Percentiles rank a stretch among this genome's conserved stretches.
Evolutionary conservation across 805 yeast genomes (phyloP).

Genomic region (Blastobotrys terrestris): DNA sequence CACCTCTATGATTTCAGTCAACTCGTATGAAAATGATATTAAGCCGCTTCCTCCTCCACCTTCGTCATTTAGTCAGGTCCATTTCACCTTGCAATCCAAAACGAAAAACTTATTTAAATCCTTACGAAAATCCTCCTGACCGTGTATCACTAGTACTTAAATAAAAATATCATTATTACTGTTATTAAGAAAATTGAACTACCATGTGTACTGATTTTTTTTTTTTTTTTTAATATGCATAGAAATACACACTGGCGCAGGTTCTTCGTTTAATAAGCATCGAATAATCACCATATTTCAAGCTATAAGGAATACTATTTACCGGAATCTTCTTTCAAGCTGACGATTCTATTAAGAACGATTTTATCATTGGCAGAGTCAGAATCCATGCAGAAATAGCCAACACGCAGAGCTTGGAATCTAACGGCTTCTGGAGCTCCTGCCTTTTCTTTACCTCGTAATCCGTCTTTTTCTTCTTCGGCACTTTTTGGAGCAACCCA

Average conservation of each 20-base stretch:
- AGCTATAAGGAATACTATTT: slow-evolving; percentile 12
- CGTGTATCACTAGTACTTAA: neutral
- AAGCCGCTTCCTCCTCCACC: slow-evolving; percentile 7
- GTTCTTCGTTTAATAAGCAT: too few relatives aligned
- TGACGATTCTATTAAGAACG: slow-evolving; percentile 84
- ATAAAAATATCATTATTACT: too few relatives aligned
- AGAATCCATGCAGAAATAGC: slow-evolving; percentile 86
- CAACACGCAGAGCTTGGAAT: slow-evolving; percentile 96
- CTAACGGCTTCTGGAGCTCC: slow-evolving; percentile 74
- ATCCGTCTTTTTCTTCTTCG: slow-evolving; percentile 49
- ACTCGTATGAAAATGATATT: neutral
- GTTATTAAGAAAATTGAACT: neutral
- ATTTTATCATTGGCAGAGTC: slow-evolving; percentile 59
- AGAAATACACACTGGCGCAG: too few relatives aligned
- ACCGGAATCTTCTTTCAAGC: slow-evolving; percentile 71
- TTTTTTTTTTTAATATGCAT: too few relatives aligned
- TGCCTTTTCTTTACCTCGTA: slow-evolving; percentile 56
- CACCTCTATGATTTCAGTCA: neutral
- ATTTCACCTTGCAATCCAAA: neutral
- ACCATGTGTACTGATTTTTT: too few relatives aligned
- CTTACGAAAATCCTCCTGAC: neutral
- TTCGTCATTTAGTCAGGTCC: neutral
- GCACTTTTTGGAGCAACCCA: slow-evolving; percentile 51
- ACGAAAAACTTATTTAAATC: slow-evolving; percentile 1
- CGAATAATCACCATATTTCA: neutral